Evolutionary conservation across 192 early-diverging fungal genomes (phyloP), one percentile per base, ranked within the genome.

Genomic region (Rhizoclosmatium sp.): DNA sequence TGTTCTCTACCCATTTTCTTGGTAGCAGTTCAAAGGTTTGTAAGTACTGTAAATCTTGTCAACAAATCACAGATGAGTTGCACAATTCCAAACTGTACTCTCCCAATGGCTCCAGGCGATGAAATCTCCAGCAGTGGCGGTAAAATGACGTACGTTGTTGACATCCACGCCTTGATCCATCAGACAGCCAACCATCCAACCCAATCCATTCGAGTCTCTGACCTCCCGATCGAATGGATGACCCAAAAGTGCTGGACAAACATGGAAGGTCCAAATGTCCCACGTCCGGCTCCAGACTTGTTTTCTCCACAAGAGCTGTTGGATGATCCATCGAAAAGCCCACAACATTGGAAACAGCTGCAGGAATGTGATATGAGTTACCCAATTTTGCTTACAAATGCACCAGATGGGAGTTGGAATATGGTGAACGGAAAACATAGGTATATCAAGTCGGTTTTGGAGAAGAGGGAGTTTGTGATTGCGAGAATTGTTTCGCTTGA

Each of bases 61-160:
- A 65, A 12, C 12, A 65, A 19, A 65, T n/a, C 12, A 12, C 16
- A 12, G 31, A 65, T 65, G 64, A 39, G 16, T 31, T 65, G 64
- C 31, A 10, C 64, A 9, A 65, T 65, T 39, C 64, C 39, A 10
- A 40, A 40, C 16, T 65, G 64, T 39, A 21, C 64, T 23, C 31
- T 65, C 31, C 39, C 64, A 9, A 65, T 65, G 64, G 10, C 9
- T 10, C 12, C 12, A 12, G 64, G 64, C n/a, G 64, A 65, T 10
- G 64, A 65, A 65, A 19, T 65, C 39, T 65, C 64, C 16, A 65
- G 64, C 64, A 65, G 64, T 39, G 64, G 64, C 39, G 64, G 64
- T 31, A 12, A 31, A 9, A 12, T 65, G 9, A 12, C 10, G 9
- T 65, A 65, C 39, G 12, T 10, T 31, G 31, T 65, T 65, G 64